Evolutionary conservation across 1,284 basidiomycete species (phyloP).

Genomic region (Moesziomyces sp.): DNA sequence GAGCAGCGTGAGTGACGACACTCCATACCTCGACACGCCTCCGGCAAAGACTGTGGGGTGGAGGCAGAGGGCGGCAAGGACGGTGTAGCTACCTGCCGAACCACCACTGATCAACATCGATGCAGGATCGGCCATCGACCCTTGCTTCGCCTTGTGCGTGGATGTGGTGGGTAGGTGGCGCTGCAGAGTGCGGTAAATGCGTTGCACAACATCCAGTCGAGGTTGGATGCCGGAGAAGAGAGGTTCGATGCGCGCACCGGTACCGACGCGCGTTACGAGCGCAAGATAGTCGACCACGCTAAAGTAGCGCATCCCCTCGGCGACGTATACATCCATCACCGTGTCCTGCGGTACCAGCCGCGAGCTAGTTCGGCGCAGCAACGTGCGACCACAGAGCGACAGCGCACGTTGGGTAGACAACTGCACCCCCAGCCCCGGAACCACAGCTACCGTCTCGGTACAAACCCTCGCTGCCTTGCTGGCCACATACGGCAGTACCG

Average conservation of each 20-base stretch:
- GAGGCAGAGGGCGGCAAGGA: slow-evolving; percentile 71
- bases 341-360: slow-evolving; percentile 52
- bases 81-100: slow-evolving; percentile 75
- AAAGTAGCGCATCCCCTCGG: slow-evolving; percentile 51
- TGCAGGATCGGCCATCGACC: slow-evolving; percentile 23
- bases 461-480: slow-evolving; percentile 25
- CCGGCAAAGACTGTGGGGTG: slow-evolving; percentile 41
- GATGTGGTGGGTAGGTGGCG: no score
- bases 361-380: not conserved
- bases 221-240: slow-evolving; percentile 48
- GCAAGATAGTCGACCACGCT: slow-evolving; percentile 56
- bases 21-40: slow-evolving; percentile 38
- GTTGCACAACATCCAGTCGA: slow-evolving; percentile 20
- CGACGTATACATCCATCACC: slow-evolving; percentile 57
- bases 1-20: slow-evolving; percentile 28
- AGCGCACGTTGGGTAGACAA: slow-evolving; percentile 49
- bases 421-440: slow-evolving; percentile 58
- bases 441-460: slow-evolving; percentile 31
- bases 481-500: slow-evolving; percentile 15
- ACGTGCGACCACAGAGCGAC: not conserved
- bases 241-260: slow-evolving; percentile 4
- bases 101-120: slow-evolving; percentile 45
- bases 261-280: slow-evolving; percentile 15
- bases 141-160: no score
- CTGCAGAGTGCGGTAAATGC: slow-evolving; percentile 22